These are phyloP conservation scores for Medicago lupulina DNA, from an alignment of 306 rosid genomes.

Conservation along the genomic window DNA sequence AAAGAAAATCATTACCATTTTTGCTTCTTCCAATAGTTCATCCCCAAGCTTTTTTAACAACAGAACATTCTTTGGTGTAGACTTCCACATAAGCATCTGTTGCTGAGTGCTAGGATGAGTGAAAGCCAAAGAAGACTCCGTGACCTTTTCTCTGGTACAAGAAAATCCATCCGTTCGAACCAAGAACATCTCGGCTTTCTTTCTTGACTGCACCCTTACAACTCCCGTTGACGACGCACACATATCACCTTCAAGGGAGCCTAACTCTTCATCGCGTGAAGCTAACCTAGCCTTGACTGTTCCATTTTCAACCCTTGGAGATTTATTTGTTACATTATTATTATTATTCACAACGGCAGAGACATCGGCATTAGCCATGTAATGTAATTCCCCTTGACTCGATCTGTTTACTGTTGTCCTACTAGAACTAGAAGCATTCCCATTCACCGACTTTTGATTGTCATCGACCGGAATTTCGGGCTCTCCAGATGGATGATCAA, in stretches of 20 bases:
- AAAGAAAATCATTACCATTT: constrained; percentile 62
- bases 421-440: constrained; percentile 52
- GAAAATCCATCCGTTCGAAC: constrained; percentile 98
- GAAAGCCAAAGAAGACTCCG: constrained; percentile 96
- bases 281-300: constrained; percentile 49
- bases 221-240: constrained; percentile 99
- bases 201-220: constrained; percentile 97
- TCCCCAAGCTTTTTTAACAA: constrained; percentile 89
- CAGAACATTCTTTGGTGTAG: constrained; percentile 87
- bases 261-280: constrained; percentile 58
- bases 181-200: constrained; percentile 97
- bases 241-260: constrained; percentile 77
- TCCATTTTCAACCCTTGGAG: constrained; percentile 46
- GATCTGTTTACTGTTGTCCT: constrained; percentile 51
- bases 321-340: constrained; percentile 47
- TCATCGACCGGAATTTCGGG: constrained; percentile 43
- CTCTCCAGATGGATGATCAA: constrained; percentile 48
- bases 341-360: constrained; percentile 41
- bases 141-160: constrained; percentile 95
- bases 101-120: constrained; percentile 98
- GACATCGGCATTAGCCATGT: constrained; percentile 35
- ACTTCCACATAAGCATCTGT: constrained; percentile 99
- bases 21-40: constrained; percentile 97
- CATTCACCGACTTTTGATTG: constrained; percentile 45
- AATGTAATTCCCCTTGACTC: constrained; percentile 46